Evolutionary conservation across 257 asterid genomes (phyloP).

Genomic region (Penstemon newberryi): DNA sequence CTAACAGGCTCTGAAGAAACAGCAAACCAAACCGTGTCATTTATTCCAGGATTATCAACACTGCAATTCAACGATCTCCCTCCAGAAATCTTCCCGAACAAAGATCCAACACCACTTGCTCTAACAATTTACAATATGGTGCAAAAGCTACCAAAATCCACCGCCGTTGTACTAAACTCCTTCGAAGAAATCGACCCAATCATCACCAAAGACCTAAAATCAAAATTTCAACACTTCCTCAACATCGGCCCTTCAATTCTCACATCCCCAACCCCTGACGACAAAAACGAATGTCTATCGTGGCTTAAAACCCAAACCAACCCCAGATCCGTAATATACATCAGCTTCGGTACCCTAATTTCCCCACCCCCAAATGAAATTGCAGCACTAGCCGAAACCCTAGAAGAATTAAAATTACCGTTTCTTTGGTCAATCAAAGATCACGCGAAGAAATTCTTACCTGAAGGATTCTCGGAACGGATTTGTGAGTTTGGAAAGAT

Average conservation of each 20-base stretch:
- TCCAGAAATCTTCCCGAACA: constrained; percentile 40
- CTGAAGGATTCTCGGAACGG: constrained; percentile 53
- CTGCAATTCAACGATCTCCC: constrained; percentile 52
- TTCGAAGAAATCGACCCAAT: constrained; percentile 69
- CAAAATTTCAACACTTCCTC: constrained; percentile 52
- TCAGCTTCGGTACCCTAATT: constrained; percentile 49
- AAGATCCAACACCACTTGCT: constrained; percentile 47
- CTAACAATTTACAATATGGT: constrained; percentile 57
- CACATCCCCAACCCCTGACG: constrained; percentile 34
- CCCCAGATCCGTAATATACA: constrained; percentile 49
- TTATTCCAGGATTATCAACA: constrained; percentile 57
- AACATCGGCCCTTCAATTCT: constrained; percentile 63
- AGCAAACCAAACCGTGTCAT: constrained; percentile 29
- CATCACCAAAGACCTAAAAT: constrained; percentile 43
- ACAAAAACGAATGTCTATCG: constrained; percentile 45
- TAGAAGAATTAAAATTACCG: constrained; percentile 46
- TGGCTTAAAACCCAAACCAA: constrained; percentile 51
- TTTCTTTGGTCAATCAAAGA: constrained; percentile 65
- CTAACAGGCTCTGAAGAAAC: constrained; percentile 22
- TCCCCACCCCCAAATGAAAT: constrained; percentile 55
- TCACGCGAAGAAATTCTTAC: constrained; percentile 36
- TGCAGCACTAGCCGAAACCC: constrained; percentile 52
- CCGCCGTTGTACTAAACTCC: constrained; percentile 59
- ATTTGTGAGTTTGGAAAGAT: constrained; percentile 42
- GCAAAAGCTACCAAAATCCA: constrained; percentile 47